Base-by-base conservation (phyloP, 208 protist species). In the Endotrypanum monterogeii region DNA sequence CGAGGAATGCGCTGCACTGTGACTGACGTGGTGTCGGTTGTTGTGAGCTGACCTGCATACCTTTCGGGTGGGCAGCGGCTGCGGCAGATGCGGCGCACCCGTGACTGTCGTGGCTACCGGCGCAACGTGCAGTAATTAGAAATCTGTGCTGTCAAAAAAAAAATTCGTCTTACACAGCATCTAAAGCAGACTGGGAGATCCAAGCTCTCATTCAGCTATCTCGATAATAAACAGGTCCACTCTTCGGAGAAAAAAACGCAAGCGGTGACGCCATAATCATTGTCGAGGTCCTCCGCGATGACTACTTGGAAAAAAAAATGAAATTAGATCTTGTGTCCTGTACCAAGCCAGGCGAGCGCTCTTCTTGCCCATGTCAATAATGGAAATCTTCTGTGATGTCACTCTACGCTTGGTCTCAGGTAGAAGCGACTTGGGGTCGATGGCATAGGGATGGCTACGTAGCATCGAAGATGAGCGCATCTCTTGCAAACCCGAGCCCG, bases 381-480 rank as follows among this genome's bases (percentile, higher is more conserved):
- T 46, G 2, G 71, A 76, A 11, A 84, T 16, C 35, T 76, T 39
- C 62, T 78, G 44, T 62, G 75, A 67, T 55, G 56, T 68, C 54
- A 57, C 72, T 67, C 76, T 69, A 14, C 58, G 57, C 32, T 67
- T 83, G 51, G 62, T 70, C 52, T 75, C 78, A 66, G 37, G 46
- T 32, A 65, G 58, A 28, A 89, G 56, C 18, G 76, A 25, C 60
- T 80, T 76, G 3, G 76, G 30, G 67, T 92, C 83, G 48, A 92
- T 88, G 9, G 80, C 83, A 71, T 92, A 92, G 6, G 87, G 84
- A 61, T 92, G 87, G 3, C 77, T 78, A 1, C 60, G 67, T 28
- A 54, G 37, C 2, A 30, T 3, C 2, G 16, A n/a, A 20, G 37
- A 28, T 20, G 25, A 23, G 11, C 32, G 56, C 70, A 63, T 63